Base-by-base conservation (phyloP, 2,329 filamentous ascomycete genomes). In the Fusarium liriodendri region DNA sequence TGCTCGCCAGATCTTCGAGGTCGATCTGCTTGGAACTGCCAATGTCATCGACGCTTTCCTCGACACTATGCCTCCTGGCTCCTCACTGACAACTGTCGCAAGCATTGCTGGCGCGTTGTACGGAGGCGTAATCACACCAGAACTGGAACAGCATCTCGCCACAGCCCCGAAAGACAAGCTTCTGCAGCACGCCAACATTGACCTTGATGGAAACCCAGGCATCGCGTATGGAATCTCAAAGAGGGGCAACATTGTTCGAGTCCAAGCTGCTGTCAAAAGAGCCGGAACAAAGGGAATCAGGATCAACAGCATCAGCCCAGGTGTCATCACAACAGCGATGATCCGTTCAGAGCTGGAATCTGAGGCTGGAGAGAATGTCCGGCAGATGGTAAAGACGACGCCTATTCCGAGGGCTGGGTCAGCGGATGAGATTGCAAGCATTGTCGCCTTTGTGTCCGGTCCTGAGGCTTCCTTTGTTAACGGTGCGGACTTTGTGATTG, bases 31-130 rank as follows among this genome's bases (percentile, higher is more conserved):
- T n/a, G 64, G 64, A 42, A 55, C 64, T 1, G 64, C 64, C 35
- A 61, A 61, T 20, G 25, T 66, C n/a, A 61, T 66, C 35, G 64
- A 66, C 33, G 64, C 64, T 10, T 66, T 66, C 16, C 33, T 66
- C 20, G 33, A 54, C 5, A n/a, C 45, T 5, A 54, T 66, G 47
- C 45, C 32, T 14, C 11, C 25, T 33, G 57, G 64, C 10, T 62
- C 64, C 5, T 54, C 57, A 4, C 16, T 66, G 33, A 55, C 45
- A 1, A 42, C 45, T 2, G 33, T 66, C 10, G 35, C 64, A 10
- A 66, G 64, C 57, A 52, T 61, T 8, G 64, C 64, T 3, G 27
- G 42, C 6, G 45, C 60, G 10, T 35, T 66, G 20, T 22, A 27
- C 2, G 20, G 16, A 7, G 11, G 33, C 20, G 35, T 9, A 0